These are phyloP conservation scores for Phytophthora syringae DNA, from an alignment of 352 stramenopile species.

Conservation along the genomic window DNA sequence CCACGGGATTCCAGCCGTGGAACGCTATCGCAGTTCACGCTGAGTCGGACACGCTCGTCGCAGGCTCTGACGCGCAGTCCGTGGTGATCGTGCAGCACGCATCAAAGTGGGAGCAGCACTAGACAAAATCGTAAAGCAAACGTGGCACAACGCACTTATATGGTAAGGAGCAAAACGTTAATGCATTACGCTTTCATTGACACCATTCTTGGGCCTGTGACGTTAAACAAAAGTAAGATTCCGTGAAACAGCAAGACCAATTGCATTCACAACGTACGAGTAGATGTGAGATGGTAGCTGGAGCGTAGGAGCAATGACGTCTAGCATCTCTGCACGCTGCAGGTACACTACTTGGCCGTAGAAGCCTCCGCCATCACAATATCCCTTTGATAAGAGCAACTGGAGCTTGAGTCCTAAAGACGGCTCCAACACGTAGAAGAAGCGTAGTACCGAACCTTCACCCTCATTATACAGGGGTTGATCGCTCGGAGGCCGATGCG, in stretches of 20 bases:
- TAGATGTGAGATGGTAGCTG: conserved; percentile 58
- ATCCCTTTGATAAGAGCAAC: conserved; percentile 71
- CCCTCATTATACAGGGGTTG: conserved; percentile 30
- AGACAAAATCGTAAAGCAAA: conserved; percentile 23
- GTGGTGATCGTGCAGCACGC: conserved; percentile 69
- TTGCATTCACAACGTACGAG: conserved; percentile 34
- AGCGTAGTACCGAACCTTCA: conserved; percentile 55
- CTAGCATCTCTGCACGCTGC: conserved; percentile 48
- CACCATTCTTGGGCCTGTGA: background rate
- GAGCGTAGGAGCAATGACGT: conserved; percentile 54
- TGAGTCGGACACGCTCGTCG: conserved; percentile 76
- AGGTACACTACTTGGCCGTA: conserved; percentile 86
- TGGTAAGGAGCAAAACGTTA: background rate
- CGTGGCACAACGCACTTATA: conserved; percentile 10
- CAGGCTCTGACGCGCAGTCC: conserved; percentile 78
- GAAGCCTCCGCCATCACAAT: conserved; percentile 60
- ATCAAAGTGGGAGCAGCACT: conserved; percentile 47
- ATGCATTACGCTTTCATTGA: background rate
- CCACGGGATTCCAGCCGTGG: conserved; percentile 59
- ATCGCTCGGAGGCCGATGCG: conserved; percentile 18
- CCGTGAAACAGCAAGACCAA: too few species aligned
- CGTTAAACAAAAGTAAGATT: too few species aligned
- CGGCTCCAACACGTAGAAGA: conserved; percentile 83
- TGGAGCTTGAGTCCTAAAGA: conserved; percentile 79
- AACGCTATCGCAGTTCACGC: conserved; percentile 72